Evolutionary conservation across 1,284 basidiomycete species (phyloP).

Genomic region (Trichosporon sp.): DNA sequence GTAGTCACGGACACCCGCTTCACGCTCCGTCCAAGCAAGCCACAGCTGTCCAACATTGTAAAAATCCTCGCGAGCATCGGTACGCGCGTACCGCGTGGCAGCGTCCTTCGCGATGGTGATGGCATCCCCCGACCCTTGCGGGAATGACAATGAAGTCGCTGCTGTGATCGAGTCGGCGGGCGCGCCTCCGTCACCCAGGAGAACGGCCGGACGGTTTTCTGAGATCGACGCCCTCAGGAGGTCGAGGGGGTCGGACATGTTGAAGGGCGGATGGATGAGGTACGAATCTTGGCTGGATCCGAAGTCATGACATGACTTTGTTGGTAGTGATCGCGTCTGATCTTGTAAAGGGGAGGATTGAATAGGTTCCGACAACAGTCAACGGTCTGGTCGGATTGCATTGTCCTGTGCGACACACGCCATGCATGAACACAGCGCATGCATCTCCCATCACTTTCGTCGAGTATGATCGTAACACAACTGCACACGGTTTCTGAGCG

Average conservation of each 20-base stretch:
- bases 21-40: conserved; percentile 73
- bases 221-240: conserved; percentile 46
- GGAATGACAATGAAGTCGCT: conserved; percentile 70
- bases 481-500: no score
- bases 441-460: no score
- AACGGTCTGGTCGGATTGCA: no score
- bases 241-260: conserved; percentile 44
- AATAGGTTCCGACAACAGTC: not conserved
- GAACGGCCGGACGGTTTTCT: conserved; percentile 34
- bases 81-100: conserved; percentile 66
- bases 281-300: not conserved
- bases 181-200: conserved; percentile 58
- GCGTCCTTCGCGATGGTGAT: conserved; percentile 67
- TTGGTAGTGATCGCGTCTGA: conserved; percentile 3
- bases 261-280: not conserved
- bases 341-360: not conserved
- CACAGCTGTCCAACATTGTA: conserved; percentile 78
- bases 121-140: conserved; percentile 51
- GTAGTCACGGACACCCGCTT: conserved; percentile 76
- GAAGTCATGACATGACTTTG: conserved; percentile 1
- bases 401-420: no score
- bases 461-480: no score
- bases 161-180: conserved; percentile 60
- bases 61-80: conserved; percentile 65
- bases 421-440: no score